A percentile compares a stretch with the other conserved stretches of the same genome.
Conservation (phyloP, 2,329 filamentous ascomycete genomes). For the Zymoseptoria pseudotritici region DNA sequence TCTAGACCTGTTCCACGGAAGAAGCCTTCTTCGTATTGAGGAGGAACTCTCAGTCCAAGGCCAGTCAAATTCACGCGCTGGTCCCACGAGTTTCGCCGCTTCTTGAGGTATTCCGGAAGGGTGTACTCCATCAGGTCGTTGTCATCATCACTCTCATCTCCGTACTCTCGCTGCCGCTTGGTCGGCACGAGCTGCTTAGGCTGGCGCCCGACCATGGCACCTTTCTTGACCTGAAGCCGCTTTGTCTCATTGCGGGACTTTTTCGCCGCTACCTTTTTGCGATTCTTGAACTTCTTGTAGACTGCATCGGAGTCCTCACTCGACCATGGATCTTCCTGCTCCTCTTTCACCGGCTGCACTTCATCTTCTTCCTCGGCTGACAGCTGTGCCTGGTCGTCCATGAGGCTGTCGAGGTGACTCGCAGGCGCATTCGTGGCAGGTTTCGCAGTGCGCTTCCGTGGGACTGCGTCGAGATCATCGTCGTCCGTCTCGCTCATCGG, state of each 20-base stretch:
- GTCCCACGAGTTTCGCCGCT: slow-evolving; percentile 64
- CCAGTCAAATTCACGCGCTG: slow-evolving; percentile 51
- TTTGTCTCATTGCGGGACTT: slow-evolving; percentile 44
- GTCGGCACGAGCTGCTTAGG: slow-evolving; percentile 13
- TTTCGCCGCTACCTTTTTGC: slow-evolving; percentile 46
- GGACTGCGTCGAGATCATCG: not conserved
- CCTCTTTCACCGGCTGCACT: not conserved
- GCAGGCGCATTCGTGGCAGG: not conserved
- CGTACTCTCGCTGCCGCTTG: slow-evolving; percentile 18
- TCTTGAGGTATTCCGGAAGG: slow-evolving; percentile 65
- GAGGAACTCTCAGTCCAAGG: slow-evolving; percentile 67
- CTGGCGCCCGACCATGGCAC: slow-evolving; percentile 31
- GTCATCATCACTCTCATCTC: slow-evolving; percentile 39
- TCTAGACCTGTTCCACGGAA: slow-evolving; percentile 53
- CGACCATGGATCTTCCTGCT: not conserved
- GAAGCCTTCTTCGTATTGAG: slow-evolving; percentile 67
- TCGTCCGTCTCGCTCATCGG: not conserved
- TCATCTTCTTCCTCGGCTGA: not conserved
- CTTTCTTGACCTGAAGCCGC: slow-evolving; percentile 29
- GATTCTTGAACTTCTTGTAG: slow-evolving; percentile 59
- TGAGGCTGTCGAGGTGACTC: not conserved
- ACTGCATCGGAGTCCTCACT: slow-evolving; percentile 44
- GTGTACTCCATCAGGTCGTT: slow-evolving; percentile 50
- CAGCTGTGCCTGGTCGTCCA: not conserved
- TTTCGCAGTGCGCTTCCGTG: not conserved